Percentiles rank a stretch among this genome's conserved stretches.
These are phyloP conservation scores for Neltuma alba DNA, from an alignment of 306 rosid species.

Conservation along the genomic window DNA sequence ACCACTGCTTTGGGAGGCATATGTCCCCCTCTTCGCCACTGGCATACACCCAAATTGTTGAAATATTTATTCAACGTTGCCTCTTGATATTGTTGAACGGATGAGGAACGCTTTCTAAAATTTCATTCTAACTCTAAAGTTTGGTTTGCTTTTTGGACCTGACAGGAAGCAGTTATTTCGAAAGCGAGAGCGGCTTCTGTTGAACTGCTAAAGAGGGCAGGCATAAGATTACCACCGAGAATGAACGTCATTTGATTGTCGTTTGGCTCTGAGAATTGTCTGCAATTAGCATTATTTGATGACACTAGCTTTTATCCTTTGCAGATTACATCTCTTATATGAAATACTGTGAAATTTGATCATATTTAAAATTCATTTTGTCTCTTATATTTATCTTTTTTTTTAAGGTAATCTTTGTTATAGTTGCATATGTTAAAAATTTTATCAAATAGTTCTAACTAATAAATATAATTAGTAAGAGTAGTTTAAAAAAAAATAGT, in stretches of 20 bases:
- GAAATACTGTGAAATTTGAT: too few species aligned
- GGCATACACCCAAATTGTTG: not conserved
- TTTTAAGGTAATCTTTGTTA: too few species aligned
- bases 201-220: slow-evolving; percentile 71
- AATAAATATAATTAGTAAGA: too few species aligned
- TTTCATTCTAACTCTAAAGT: not conserved
- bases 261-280: not conserved
- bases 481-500: too few species aligned
- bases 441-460: too few species aligned
- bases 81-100: not conserved
- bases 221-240: slow-evolving; percentile 64
- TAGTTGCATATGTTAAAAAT: too few species aligned
- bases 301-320: not conserved
- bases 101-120: not conserved
- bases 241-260: slow-evolving; percentile 63
- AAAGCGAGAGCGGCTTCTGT: slow-evolving; percentile 66
- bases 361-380: too few species aligned
- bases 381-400: too few species aligned
- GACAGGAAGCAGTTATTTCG: slow-evolving; percentile 68
- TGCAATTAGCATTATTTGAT: not conserved
- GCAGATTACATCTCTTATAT: not conserved
- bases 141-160: slow-evolving; percentile 28
- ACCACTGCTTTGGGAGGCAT: too few species aligned
- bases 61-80: slow-evolving; percentile 24
- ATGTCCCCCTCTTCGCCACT: too few species aligned